Base-by-base conservation (phyloP, 202 grass and related monocot genomes). In the Panicum virgatum region DNA sequence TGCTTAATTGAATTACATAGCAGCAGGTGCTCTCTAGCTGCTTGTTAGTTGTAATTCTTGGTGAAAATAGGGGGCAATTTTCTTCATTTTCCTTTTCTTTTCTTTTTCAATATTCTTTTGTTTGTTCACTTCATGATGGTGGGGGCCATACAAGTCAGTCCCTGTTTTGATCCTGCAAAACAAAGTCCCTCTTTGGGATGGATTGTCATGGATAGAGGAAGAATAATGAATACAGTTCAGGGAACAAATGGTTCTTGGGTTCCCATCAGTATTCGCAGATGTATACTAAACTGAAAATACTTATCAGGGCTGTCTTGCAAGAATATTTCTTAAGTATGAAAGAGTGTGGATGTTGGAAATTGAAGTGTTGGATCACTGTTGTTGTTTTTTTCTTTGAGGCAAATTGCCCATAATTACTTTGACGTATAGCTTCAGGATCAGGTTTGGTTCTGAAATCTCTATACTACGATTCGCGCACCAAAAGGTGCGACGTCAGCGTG, bases 211-310 rank as follows among this genome's bases (percentile, higher is more conserved):
- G 9, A 66, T 79, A 74, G n/a, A 81, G 12, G 47, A 59, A 66
- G 50, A 65, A 11, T 12, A 42, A 88, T 56, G 18, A 51, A 66
- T 52, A 60, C 72, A 74, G 51, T 73, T 58, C 52, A 42, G 23
- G 39, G 23, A 79, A 83, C 65, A 87, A 65, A 32, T 75, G 63
- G 45, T 64, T 82, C 39, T 58, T 48, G 7, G 48, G n/a, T 83
- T 76, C 57, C 66, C 4, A 46, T 3, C 47, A 65, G 26, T 12
- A 57, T 57, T 22, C 14, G 8, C 62, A 62, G 4, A 70, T 70
- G 51, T 69, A 61, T 20, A 50, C 60, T 69, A 20, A 38, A 62
- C 42, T 82, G 19, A 42, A 63, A 76, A 37, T 22, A 25, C 32
- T 53, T 62, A 6, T 42, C 25, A 61, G 20, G 51, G 75, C 44